phyloP scores from a whole-genome alignment of 495 filamentous ascomycete species.

The Daldinia vernicosa region DNA sequence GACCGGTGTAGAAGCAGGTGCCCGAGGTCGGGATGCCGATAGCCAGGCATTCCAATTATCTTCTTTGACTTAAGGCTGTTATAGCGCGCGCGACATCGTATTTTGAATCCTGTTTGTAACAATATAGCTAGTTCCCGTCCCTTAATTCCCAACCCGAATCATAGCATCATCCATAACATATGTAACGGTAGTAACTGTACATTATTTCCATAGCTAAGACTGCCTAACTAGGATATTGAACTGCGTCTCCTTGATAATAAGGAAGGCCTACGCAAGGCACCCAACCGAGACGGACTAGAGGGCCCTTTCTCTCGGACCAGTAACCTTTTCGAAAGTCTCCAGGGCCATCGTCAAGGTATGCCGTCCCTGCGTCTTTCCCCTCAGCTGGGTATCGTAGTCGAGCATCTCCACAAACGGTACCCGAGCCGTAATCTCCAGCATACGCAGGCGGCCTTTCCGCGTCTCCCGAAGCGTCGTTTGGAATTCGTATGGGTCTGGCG shows the following conservation, averaged over 20 bases:
- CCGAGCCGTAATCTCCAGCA: conserved; percentile 74
- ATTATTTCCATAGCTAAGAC: neutral
- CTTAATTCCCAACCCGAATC: neutral
- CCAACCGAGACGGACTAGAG: conserved; percentile 10
- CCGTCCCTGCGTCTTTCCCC: conserved; percentile 86
- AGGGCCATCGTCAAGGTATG: conserved; percentile 93
- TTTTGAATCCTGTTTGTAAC: no score
- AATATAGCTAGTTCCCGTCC: neutral
- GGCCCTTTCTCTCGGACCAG: conserved; percentile 60
- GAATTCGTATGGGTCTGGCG: conserved; percentile 82
- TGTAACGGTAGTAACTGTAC: neutral
- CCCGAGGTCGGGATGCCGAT: conserved; percentile 6
- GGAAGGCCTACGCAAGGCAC: neutral
- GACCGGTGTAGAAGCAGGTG: neutral
- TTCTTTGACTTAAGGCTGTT: no score
- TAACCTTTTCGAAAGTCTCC: conserved; percentile 89
- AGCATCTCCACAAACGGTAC: conserved; percentile 98
- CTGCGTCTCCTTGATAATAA: neutral
- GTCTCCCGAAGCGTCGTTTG: conserved; percentile 53
- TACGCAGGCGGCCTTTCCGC: conserved; percentile 51
- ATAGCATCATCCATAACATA: neutral
- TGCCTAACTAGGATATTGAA: neutral
- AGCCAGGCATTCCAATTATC: no score
- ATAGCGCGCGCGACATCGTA: no score
- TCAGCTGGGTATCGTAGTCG: conserved; percentile 88